Percentiles rank a stretch among this genome's conserved stretches.
Conservation (phyloP, 2,329 filamentous ascomycete genomes). For the Epichloe coenophiala region DNA sequence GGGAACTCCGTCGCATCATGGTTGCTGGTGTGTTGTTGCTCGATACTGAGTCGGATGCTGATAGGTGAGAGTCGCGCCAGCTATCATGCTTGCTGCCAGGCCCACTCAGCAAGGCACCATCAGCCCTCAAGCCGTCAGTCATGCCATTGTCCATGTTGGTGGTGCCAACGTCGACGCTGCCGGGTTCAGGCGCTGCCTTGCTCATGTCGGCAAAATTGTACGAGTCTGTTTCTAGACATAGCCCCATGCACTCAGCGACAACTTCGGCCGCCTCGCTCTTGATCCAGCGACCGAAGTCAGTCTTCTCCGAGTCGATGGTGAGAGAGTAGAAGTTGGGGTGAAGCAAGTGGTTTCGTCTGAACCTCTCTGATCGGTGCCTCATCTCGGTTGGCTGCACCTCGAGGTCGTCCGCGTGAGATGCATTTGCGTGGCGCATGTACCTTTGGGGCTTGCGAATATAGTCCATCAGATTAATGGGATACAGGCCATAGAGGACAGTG, state of each 20-base stretch:
- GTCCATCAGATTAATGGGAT: slow-evolving; percentile 75
- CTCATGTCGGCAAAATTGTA: slow-evolving; percentile 13
- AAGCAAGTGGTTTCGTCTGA: slow-evolving; percentile 57
- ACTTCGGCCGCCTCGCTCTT: slow-evolving; percentile 70
- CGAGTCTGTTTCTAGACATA: slow-evolving; percentile 31
- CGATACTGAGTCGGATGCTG: slow-evolving; percentile 29
- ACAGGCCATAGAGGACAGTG: slow-evolving; percentile 70
- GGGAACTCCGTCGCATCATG: slow-evolving; percentile 28
- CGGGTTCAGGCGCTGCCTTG: slow-evolving; percentile 4
- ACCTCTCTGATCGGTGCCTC: slow-evolving; percentile 59
- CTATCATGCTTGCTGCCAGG: slow-evolving; percentile 26
- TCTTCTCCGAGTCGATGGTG: slow-evolving; percentile 68
- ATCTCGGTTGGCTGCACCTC: slow-evolving; percentile 70
- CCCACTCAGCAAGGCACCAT: slow-evolving; percentile 27
- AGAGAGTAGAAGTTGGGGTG: slow-evolving; percentile 77
- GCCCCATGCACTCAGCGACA: slow-evolving; percentile 62
- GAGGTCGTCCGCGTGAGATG: slow-evolving; percentile 56
- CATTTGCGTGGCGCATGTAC: slow-evolving; percentile 61
- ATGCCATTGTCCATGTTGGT: slow-evolving; percentile 16
- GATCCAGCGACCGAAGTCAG: slow-evolving; percentile 63
- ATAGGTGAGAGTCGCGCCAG: slow-evolving; percentile 42
- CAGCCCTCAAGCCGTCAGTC: slow-evolving; percentile 19
- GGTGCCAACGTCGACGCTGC: slow-evolving; percentile 10
- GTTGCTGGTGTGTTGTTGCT: slow-evolving; percentile 24
- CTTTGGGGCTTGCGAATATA: slow-evolving; percentile 73